Base-by-base conservation (phyloP, 2,329 filamentous ascomycete genomes). In the Coleophoma cylindrospora region DNA sequence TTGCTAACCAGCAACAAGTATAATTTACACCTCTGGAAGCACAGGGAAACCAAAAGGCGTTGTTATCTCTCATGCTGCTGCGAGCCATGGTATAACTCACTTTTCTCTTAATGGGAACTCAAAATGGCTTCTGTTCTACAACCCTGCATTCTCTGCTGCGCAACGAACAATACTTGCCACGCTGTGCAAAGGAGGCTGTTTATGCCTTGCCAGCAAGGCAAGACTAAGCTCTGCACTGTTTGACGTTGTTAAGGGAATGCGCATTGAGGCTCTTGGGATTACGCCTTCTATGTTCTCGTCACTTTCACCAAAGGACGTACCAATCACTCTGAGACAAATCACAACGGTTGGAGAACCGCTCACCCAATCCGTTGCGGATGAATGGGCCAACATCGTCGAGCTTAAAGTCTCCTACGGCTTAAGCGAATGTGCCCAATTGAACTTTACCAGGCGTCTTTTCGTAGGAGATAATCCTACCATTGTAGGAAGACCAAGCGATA, bases 51-150 rank as follows among this genome's bases (percentile, higher is more conserved):
- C 58, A 11, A 60, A 60, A 40, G 51, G 53, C 32, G 52, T 62
- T 40, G 47, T 53, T 21, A 56, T 67, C 4, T 57, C 59, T 2
- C 27, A 55, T 4, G 53, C 11, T 38, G 36, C 36, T 38, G 36
- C 36, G 2, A 19, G 19, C 21, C 44, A 51, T 21, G 47, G 48
- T 17, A 45, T 53, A 40, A 34, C 33, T 40, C 34, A n/a, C 1
- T 61, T 68, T 15, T 69, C 76, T 7, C 83, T 88, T 48, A 70
- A 68, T 4, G 72, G 70, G 0, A 74, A 80, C 40, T 66, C 86
- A 47, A 71, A 70, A 13, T 77, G 78, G 63, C 36, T 38, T n/a
- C 36, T 38, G 5, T 38, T 38, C 17, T 38, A 65, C 2, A 68
- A 71, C 53, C 77, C 74, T 14, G 70, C 63, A 10, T 66, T 70